A percentile compares a stretch with the other conserved stretches of the same genome.
Conservation (phyloP, 23 red algal genomes). For the Gracilaria domingensis region DNA sequence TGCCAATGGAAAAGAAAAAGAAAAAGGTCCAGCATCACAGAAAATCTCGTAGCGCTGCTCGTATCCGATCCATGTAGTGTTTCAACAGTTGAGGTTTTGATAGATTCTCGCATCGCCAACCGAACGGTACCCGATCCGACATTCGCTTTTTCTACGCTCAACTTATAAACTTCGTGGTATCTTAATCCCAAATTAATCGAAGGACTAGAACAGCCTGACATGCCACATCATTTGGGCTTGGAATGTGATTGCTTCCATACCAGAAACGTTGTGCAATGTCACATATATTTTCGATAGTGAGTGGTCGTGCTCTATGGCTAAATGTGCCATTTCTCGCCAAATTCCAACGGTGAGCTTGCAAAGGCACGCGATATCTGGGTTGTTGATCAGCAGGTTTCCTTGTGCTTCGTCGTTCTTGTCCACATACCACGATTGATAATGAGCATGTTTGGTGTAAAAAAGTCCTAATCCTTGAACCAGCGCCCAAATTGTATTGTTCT, state of each 20-base stretch:
- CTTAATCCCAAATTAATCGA: too few species aligned
- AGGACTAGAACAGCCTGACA: too few species aligned
- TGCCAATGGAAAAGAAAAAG: too few species aligned
- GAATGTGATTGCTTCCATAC: background rate
- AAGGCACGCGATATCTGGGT: background rate
- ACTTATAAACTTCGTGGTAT: too few species aligned
- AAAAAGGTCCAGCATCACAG: too few species aligned
- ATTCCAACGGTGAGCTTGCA: slow-evolving; percentile 27
- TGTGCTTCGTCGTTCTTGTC: background rate
- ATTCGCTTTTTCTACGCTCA: background rate
- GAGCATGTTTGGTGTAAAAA: slow-evolving; percentile 23
- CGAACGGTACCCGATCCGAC: too few species aligned
- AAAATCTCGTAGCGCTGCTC: too few species aligned
- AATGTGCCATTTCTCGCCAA: slow-evolving; percentile 18
- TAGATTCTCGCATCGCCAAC: too few species aligned
- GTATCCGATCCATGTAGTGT: too few species aligned
- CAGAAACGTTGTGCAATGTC: slow-evolving; percentile 23
- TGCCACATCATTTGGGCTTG: too few species aligned
- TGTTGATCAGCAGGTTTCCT: slow-evolving; percentile 37
- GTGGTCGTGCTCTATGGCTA: background rate
- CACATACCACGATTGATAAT: slow-evolving; percentile 5
- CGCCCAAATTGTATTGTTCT: slow-evolving; percentile 18
- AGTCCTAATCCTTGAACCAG: slow-evolving; percentile 22
- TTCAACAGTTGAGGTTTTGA: too few species aligned
- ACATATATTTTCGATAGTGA: slow-evolving; percentile 20